Conservation (phyloP, 2,329 filamentous ascomycete species). For the Botrytis medusae region DNA sequence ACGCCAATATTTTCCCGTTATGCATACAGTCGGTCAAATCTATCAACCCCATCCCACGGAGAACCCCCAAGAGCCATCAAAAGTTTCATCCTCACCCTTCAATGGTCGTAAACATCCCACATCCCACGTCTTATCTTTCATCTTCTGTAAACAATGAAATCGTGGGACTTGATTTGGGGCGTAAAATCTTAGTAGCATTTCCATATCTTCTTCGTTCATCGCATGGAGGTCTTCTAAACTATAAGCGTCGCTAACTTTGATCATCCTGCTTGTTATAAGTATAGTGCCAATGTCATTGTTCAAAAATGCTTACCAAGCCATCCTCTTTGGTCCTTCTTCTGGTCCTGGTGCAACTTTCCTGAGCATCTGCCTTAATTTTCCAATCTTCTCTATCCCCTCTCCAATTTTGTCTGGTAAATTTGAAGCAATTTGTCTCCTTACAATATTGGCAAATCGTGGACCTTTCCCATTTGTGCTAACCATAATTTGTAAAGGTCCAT, state of each 20-base stretch:
- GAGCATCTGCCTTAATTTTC: slow-evolving; percentile 74
- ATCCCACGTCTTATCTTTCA: slow-evolving; percentile 51
- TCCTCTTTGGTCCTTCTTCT: slow-evolving; percentile 79
- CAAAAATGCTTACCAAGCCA: slow-evolving; percentile 69
- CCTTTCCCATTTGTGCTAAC: slow-evolving; percentile 98
- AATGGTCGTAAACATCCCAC: slow-evolving; percentile 57
- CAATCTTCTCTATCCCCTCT: slow-evolving; percentile 81
- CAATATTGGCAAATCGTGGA: slow-evolving; percentile 82
- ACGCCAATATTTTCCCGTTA: slow-evolving; percentile 6
- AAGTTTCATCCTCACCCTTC: slow-evolving; percentile 41
- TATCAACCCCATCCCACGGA: slow-evolving; percentile 37
- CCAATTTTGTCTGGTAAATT: slow-evolving; percentile 77
- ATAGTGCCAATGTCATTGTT: slow-evolving; percentile 21
- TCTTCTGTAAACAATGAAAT: slow-evolving; percentile 54
- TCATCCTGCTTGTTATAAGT: slow-evolving; percentile 67
- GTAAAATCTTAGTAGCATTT: slow-evolving; percentile 76
- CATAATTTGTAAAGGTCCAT: slow-evolving; percentile 96
- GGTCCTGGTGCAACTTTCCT: slow-evolving; percentile 70
- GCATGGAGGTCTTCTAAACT: slow-evolving; percentile 79
- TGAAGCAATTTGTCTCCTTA: slow-evolving; percentile 77
- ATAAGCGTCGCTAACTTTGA: slow-evolving; percentile 83
- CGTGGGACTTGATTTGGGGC: slow-evolving; percentile 53
- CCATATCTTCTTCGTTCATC: slow-evolving; percentile 83
- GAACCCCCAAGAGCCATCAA: slow-evolving; percentile 41
- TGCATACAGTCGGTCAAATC: neutral